These are phyloP conservation scores for Magnolia changhungtana DNA, from an alignment of 164 flowering plant genomes.

Conservation along the genomic window DNA sequence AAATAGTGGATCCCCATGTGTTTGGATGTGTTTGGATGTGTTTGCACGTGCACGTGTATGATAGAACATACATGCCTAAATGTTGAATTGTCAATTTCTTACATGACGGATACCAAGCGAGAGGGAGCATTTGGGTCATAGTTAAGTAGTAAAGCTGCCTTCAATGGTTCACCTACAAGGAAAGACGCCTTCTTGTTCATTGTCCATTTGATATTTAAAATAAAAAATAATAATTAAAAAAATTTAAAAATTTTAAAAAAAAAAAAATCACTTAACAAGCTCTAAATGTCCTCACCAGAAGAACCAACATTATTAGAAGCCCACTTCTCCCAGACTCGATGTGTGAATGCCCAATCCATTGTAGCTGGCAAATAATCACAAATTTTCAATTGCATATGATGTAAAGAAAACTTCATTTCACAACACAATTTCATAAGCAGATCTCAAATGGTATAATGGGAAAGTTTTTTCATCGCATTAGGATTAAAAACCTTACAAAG, in stretches of 20 bases:
- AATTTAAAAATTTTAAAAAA: no score
- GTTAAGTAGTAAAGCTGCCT: slow-evolving; percentile 80
- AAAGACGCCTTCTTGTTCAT: background rate
- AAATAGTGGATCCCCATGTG: no score
- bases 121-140: slow-evolving; percentile 85
- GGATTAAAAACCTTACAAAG: background rate
- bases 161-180: slow-evolving; percentile 62
- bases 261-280: background rate
- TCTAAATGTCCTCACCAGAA: slow-evolving; percentile 39
- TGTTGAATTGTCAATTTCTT: slow-evolving; percentile 17
- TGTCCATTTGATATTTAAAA: background rate
- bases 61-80: background rate
- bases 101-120: slow-evolving; percentile 75
- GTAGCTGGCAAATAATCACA: background rate
- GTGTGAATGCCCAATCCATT: slow-evolving; percentile 61
- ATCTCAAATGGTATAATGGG: background rate
- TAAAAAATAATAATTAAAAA: no score
- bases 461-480: background rate
- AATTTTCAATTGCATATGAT: background rate
- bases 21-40: background rate
- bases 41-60: background rate
- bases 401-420: slow-evolving; percentile 1
- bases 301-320: slow-evolving; percentile 58
- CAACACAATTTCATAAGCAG: no score
- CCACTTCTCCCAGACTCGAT: slow-evolving; percentile 81